Conservation (phyloP, 768 basidiomycete species). For the Lactarius tabidus region DNA sequence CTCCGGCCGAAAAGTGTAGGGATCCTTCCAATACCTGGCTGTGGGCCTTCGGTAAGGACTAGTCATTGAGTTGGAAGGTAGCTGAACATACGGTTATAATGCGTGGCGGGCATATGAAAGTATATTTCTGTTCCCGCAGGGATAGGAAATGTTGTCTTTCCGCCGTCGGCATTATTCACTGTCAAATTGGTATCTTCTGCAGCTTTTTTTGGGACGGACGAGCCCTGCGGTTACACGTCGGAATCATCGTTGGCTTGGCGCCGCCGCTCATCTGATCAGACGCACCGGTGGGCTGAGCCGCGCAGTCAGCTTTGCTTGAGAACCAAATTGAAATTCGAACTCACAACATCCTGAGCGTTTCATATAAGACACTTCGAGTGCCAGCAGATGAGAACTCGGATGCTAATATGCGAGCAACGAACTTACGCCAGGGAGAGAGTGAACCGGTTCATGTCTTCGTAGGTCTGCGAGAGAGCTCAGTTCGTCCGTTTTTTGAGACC, state of each 20-base stretch:
- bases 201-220: slow-evolving; percentile 41
- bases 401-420: neutral
- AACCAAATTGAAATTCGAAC: neutral
- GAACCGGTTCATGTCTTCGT: slow-evolving; percentile 27
- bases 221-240: slow-evolving; percentile 36
- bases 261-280: neutral
- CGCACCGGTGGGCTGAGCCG: slow-evolving; percentile 14
- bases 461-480: slow-evolving; percentile 15
- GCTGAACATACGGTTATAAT: slow-evolving; percentile 45
- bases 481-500: neutral
- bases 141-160: slow-evolving; percentile 38
- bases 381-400: neutral
- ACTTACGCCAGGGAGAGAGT: slow-evolving; percentile 25
- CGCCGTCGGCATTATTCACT: slow-evolving; percentile 36
- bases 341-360: slow-evolving; percentile 44
- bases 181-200: slow-evolving; percentile 46
- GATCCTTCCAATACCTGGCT: slow-evolving; percentile 57
- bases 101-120: slow-evolving; percentile 40
- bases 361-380: slow-evolving; percentile 42
- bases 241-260: neutral
- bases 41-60: neutral
- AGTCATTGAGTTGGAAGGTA: too few relatives aligned
- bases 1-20: slow-evolving; percentile 41
- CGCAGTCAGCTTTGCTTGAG: neutral
- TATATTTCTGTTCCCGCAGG: slow-evolving; percentile 41